A percentile compares a stretch with the other conserved stretches of the same genome.
phyloP scores from a whole-genome alignment of 108 stramenopile species.

The Ochromonas danica region DNA sequence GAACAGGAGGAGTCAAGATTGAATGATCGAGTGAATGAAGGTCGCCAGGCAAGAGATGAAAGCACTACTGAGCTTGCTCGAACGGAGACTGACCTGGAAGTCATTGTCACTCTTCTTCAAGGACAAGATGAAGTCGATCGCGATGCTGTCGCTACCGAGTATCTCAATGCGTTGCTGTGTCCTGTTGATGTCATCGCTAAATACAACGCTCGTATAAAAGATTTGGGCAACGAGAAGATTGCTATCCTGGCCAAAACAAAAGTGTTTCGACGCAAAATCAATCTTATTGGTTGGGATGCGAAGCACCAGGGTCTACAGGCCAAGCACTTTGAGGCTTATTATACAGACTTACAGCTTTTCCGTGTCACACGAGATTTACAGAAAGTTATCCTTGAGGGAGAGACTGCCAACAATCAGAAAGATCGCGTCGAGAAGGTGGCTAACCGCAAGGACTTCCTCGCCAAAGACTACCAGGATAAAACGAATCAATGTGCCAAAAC shows the following conservation, averaged over 20 bases:
- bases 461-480: not conserved
- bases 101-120: slow-evolving; percentile 56
- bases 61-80: slow-evolving; percentile 31
- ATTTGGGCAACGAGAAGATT: slow-evolving; percentile 41
- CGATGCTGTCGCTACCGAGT: slow-evolving; percentile 58
- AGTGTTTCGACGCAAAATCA: slow-evolving; percentile 60
- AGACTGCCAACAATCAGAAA: slow-evolving; percentile 33
- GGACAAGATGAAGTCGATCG: slow-evolving; percentile 60
- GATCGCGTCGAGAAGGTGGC: slow-evolving; percentile 12
- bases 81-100: slow-evolving; percentile 31
- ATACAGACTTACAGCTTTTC: slow-evolving; percentile 62
- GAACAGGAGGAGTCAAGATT: slow-evolving; percentile 26
- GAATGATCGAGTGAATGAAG: not conserved
- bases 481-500: not conserved
- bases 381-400: slow-evolving; percentile 55
- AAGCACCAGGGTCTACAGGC: slow-evolving; percentile 46
- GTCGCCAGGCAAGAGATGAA: slow-evolving; percentile 34
- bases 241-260: slow-evolving; percentile 50
- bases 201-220: slow-evolving; percentile 53
- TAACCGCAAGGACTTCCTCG: not conserved
- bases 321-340: slow-evolving; percentile 58
- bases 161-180: slow-evolving; percentile 52
- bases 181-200: slow-evolving; percentile 50
- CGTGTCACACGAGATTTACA: slow-evolving; percentile 65
- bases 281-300: slow-evolving; percentile 62